Evolutionary conservation across 2,329 filamentous ascomycete genomes (phyloP), one percentile per base, ranked within the genome.

Genomic region (Xylariales sp.): DNA sequence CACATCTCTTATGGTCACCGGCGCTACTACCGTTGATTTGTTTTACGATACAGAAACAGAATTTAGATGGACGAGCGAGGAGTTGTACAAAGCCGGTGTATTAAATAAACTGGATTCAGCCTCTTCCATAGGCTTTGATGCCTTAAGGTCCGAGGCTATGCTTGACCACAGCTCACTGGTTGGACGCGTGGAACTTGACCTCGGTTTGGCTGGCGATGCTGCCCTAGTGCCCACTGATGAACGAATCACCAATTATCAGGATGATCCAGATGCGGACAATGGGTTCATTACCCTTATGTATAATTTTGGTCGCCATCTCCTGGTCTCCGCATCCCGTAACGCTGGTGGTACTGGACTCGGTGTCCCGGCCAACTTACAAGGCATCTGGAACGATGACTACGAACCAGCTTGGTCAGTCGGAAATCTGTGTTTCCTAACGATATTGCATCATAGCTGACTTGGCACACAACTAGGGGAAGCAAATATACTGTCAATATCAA

Each of bases 401-500:
- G 50, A 53, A 6, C 65, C 66, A 2, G 51, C 61, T 5, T 70
- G 66, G 66, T 40, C 19, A 33, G 38, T 15, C 8, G 11, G 14
- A 10, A 8, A n/a, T n/a, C 20, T 15, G 62, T 20, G 18, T 24
- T 29, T 20, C 16, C 8, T 8, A 4, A 7, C 18, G 18, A 24
- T 9, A 14, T 10, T 6, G 18, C 9, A 4, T 6, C n/a, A 22
- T 22, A 14, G 14, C 18, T 25, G 15, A 24, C 34, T 5, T 38
- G 12, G 19, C 22, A 28, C 16, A 4, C 4, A 15, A 5, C 19
- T n/a, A 31, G 36, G 40, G 43, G 62, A 3, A 59, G 57, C 25
- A 68, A 68, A 46, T 70, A 62, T 46, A 69, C 66, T 4, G 60
- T 68, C 45, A 70, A 70, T 48, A 67, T 69, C 51, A 70, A 70